phyloP scores from a whole-genome alignment of 2,329 filamentous ascomycete genomes.

The Chaetomiaceae sp. region DNA sequence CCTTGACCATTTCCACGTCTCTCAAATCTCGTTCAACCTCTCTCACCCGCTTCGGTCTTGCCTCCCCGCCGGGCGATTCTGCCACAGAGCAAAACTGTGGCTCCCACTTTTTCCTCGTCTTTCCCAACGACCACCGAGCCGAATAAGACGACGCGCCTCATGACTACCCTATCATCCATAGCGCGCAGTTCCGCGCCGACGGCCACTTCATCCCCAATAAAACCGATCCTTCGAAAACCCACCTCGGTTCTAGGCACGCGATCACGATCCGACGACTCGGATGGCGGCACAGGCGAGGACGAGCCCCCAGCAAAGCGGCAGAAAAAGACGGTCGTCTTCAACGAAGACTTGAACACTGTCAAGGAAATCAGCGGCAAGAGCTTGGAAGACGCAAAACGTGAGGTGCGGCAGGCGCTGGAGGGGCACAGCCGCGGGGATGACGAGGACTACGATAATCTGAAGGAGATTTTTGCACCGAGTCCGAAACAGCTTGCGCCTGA shows the following conservation, averaged over 20 bases:
- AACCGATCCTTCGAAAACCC: conserved; percentile 50
- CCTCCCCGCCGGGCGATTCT: neutral
- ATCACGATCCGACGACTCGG: conserved; percentile 39
- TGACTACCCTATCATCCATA: conserved; percentile 36
- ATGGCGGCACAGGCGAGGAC: conserved; percentile 38
- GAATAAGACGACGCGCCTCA: conserved; percentile 8
- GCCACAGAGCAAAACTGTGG: neutral
- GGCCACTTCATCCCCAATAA: conserved; percentile 40
- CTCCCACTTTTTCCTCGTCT: neutral
- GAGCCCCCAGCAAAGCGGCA: conserved; percentile 46
- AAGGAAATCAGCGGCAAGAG: conserved; percentile 51
- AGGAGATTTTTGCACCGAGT: conserved; percentile 53
- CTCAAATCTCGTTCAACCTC: neutral
- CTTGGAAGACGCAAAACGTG: conserved; percentile 52
- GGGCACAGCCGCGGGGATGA: conserved; percentile 54
- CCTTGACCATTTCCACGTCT: neutral
- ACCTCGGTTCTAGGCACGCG: conserved; percentile 42
- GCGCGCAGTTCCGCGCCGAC: conserved; percentile 18
- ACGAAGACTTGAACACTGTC: conserved; percentile 53
- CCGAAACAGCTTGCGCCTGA: conserved; percentile 34
- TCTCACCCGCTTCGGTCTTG: neutral
- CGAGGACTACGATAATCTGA: conserved; percentile 58
- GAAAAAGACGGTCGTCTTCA: conserved; percentile 54
- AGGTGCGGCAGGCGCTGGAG: conserved; percentile 54
- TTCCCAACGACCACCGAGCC: neutral